Conservation (phyloP, 805 yeast genomes). For the Lipomyces starkeyi region DNA sequence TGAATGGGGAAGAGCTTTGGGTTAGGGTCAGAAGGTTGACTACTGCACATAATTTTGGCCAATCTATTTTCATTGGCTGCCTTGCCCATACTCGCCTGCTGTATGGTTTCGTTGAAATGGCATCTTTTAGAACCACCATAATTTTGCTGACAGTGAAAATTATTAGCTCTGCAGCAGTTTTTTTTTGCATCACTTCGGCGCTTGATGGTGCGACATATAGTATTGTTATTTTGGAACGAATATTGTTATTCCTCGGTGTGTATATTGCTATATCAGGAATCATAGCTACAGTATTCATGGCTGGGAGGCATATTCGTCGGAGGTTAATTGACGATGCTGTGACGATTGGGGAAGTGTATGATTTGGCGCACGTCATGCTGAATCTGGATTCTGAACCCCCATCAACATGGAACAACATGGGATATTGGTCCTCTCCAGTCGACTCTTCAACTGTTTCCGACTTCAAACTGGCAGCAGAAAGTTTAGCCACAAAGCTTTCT, state of each 20-base stretch:
- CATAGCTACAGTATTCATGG: not conserved
- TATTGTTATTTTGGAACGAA: slow-evolving; percentile 13
- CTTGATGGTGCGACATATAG: not conserved
- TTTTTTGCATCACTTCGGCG: slow-evolving; percentile 13
- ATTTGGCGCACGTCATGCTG: slow-evolving; percentile 32
- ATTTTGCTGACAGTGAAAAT: not conserved
- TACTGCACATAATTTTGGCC: too few species aligned
- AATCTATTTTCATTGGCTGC: not conserved
- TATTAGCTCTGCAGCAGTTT: slow-evolving; percentile 32
- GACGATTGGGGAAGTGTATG: slow-evolving; percentile 19
- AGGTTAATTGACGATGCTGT: not conserved
- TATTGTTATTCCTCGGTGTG: slow-evolving; percentile 27
- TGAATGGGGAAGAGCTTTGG: not conserved
- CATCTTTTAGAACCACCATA: not conserved
- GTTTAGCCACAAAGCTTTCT: slow-evolving; percentile 23
- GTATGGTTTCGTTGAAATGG: not conserved
- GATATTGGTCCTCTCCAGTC: slow-evolving; percentile 22
- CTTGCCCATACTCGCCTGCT: not conserved
- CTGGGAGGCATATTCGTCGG: not conserved
- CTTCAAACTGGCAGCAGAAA: slow-evolving; percentile 16
- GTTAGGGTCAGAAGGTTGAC: not conserved
- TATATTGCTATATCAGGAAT: slow-evolving; percentile 9
- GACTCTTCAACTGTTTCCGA: not conserved
- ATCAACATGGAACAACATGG: slow-evolving; percentile 37
- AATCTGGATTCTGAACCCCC: slow-evolving; percentile 20